Base-by-base conservation (phyloP, 2,329 filamentous ascomycete species). In the Stromatinia cepivora region DNA sequence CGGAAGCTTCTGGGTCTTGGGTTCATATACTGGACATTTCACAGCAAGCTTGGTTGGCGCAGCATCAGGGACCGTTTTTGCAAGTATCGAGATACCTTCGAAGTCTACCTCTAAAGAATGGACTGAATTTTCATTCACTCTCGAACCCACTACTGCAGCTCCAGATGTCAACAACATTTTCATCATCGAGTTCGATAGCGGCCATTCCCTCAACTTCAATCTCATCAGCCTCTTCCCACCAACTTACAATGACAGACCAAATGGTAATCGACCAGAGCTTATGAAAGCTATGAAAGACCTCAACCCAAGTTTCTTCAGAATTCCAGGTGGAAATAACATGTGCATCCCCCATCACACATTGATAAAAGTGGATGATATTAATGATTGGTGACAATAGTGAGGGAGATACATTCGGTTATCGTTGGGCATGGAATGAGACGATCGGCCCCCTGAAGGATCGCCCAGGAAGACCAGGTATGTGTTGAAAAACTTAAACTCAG, bases 251-350 rank as follows among this genome's bases (percentile, higher is more conserved):
- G 80, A 81, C 71, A 81, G 70, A n/a, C 56, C 70, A 64, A 90
- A 90, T 72, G 88, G 88, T 0, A 78, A 88, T 58, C 81, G 87
- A 8, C 77, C 82, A 11, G 86, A 89, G 65, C 78, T 90, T 67
- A 84, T 83, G 4, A 81, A 85, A 69, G 81, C 82, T 10, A 77
- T 89, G 2, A 83, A 81, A 2, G 81, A 80, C 13, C 75, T 88
- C 0, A 83, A 85, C 57, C 84, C 84, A 0, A 83, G 82, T 22
- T 85, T 90, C 73, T 82, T 91, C 52, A 84, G 89, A 25, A 85
- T 90, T 69, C 88, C 89, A 0, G 89, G 89, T 8, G 88, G 87
- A 13, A 89, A 89, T 75, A 89, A 88, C 80, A 78, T 90, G 77
- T 79, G 76, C 68, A 78, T 75, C 3, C 17, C 28, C 39, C 42